A percentile compares a stretch with the other conserved stretches of the same genome.
phyloP scores from a whole-genome alignment of 2,329 filamentous ascomycete genomes.

The Alternaria postmessia region DNA sequence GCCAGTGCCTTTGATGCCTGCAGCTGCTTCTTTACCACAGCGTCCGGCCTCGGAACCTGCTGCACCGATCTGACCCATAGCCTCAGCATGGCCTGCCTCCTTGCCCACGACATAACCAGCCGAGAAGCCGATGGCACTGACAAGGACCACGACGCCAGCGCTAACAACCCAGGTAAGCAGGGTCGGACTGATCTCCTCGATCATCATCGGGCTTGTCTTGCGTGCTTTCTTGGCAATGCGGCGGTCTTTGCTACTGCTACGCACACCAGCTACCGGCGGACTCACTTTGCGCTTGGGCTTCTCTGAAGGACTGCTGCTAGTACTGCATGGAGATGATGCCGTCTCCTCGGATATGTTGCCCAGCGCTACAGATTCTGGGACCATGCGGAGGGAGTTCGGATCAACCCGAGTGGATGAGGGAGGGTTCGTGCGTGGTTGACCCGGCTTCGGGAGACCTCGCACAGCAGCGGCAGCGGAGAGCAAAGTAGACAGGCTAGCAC shows the following conservation, averaged over 20 bases:
- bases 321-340: slow-evolving; percentile 37
- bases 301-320: slow-evolving; percentile 44
- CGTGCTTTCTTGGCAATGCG: slow-evolving; percentile 56
- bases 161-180: slow-evolving; percentile 72
- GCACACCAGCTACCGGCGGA: slow-evolving; percentile 36
- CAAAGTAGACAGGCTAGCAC: slow-evolving; percentile 91
- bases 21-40: slow-evolving; percentile 45
- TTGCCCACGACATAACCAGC: slow-evolving; percentile 69
- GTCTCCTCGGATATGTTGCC: slow-evolving; percentile 49
- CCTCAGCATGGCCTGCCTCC: slow-evolving; percentile 65
- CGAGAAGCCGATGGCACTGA: slow-evolving; percentile 70
- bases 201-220: slow-evolving; percentile 40
- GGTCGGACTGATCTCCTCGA: slow-evolving; percentile 63
- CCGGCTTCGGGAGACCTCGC: slow-evolving; percentile 74
- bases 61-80: slow-evolving; percentile 41
- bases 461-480: slow-evolving; percentile 95
- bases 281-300: slow-evolving; percentile 58
- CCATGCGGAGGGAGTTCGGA: slow-evolving; percentile 64
- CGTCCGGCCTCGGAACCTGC: slow-evolving; percentile 41
- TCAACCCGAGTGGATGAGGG: slow-evolving; percentile 53
- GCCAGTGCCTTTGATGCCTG: slow-evolving; percentile 35
- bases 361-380: slow-evolving; percentile 67
- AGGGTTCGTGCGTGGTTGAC: slow-evolving; percentile 47
- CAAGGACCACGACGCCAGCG: slow-evolving; percentile 69
- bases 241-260: slow-evolving; percentile 55